Base-by-base conservation (phyloP, 2,329 filamentous ascomycete genomes). In the Knufia fluminis region DNA sequence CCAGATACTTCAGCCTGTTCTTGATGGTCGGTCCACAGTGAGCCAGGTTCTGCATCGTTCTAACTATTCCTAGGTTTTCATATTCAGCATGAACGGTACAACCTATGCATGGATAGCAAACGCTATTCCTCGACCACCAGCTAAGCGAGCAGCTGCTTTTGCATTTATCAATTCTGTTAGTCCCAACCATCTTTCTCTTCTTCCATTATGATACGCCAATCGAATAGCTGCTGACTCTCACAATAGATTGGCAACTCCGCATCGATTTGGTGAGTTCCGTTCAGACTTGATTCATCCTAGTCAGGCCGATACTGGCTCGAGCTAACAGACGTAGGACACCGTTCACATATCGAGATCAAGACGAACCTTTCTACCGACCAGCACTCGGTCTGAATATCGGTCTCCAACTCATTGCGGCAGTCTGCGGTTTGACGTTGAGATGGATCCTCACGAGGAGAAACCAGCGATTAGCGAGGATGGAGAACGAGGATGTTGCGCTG, bases 1-100 rank as follows among this genome's bases (percentile, higher is more conserved):
- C 75, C 0, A 69, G 72, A 16, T 80, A 79, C 64, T 73, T 78
- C 62, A 70, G 69, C 20, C 65, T 78, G 51, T 78, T 78, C 66
- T 63, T 78, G 33, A 73, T 78, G 66, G 70, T 71, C 54, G 76
- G 33, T 31, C 14, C 28, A n/a, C n/a, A n/a, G n/a, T n/a, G n/a
- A n/a, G n/a, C n/a, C n/a, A n/a, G n/a, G n/a, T n/a, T n/a, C n/a
- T n/a, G n/a, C n/a, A n/a, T n/a, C n/a, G n/a, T n/a, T n/a, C n/a
- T n/a, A n/a, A n/a, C n/a, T n/a, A n/a, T n/a, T n/a, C n/a, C n/a
- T n/a, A 36, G 33, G 33, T 36, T 17, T 36, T 78, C 55, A 69
- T 79, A 50, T 78, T 78, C 55, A 69, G 72, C 14, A 73, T 74
- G 61, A 75, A 76, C 62, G 71, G 71, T 24, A 76, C 72, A 3